phyloP scores from a whole-genome alignment of 164 flowering plant species.

The Nymphaea thermarum region DNA sequence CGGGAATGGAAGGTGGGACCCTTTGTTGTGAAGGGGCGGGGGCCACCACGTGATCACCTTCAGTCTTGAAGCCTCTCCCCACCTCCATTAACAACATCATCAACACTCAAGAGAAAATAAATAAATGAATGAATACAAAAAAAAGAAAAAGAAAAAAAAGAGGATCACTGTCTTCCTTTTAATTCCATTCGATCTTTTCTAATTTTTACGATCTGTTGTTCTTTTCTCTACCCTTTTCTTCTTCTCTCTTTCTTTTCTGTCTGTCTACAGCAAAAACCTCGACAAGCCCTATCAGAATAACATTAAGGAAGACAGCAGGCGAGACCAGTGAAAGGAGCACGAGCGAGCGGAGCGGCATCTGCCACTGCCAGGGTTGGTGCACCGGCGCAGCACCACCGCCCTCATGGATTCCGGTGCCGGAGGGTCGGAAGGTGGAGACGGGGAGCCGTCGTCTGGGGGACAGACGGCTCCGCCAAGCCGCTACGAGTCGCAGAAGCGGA shows the following conservation, averaged over 20 bases:
- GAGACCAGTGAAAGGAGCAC: neutral
- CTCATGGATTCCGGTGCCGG: slow-evolving; percentile 1
- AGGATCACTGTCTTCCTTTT: slow-evolving; percentile 2
- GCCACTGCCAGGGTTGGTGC: slow-evolving; percentile 5
- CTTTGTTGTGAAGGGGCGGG: too few species aligned
- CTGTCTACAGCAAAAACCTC: neutral
- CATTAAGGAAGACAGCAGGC: neutral
- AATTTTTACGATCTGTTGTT: neutral
- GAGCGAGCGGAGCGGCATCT: neutral
- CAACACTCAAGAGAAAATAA: too few species aligned
- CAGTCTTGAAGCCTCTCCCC: too few species aligned
- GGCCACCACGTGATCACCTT: too few species aligned
- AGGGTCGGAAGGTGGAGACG: neutral
- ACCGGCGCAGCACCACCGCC: neutral
- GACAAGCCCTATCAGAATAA: neutral
- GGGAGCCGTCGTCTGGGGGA: slow-evolving; percentile 3
- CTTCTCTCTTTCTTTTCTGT: slow-evolving; percentile 1
- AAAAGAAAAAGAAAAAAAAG: too few species aligned
- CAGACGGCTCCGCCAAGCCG: slow-evolving; percentile 18
- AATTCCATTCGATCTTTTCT: neutral
- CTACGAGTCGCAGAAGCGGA: slow-evolving; percentile 30
- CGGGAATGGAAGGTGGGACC: too few species aligned
- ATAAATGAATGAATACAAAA: too few species aligned
- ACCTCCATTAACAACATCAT: too few species aligned
- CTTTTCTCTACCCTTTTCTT: neutral